These are phyloP conservation scores for Trichosanthes cucumerina DNA, from an alignment of 306 rosid genomes.

Conservation along the genomic window DNA sequence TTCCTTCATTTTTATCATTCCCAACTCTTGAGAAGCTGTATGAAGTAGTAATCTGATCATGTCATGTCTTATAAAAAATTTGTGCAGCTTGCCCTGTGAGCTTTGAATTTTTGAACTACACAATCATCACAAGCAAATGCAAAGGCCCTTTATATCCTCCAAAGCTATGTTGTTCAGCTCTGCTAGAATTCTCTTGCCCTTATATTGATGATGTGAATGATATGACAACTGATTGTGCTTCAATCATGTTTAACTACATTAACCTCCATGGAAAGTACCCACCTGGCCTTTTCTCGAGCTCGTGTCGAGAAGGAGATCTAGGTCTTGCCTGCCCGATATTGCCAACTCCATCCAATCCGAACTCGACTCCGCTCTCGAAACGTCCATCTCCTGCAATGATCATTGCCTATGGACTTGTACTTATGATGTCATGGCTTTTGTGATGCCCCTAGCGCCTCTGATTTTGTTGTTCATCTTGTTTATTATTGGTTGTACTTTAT, in stretches of 20 bases:
- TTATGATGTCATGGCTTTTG: not conserved
- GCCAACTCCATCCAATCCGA: constrained; percentile 22
- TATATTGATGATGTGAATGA: constrained; percentile 51
- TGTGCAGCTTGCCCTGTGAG: constrained; percentile 81
- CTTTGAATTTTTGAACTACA: constrained; percentile 76
- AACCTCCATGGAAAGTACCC: constrained; percentile 84
- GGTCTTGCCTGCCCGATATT: constrained; percentile 70
- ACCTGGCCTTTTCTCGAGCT: constrained; percentile 72
- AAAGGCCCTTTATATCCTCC: constrained; percentile 76
- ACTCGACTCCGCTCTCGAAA: not conserved
- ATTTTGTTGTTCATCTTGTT: not conserved
- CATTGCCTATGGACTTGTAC: not conserved
- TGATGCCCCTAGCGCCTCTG: not conserved
- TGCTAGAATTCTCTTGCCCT: constrained; percentile 75
- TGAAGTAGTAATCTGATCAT: not conserved
- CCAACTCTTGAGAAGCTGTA: too few species aligned
- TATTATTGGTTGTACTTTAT: not conserved
- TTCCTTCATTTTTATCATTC: not conserved
- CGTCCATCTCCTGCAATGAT: not conserved
- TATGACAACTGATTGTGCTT: constrained; percentile 55
- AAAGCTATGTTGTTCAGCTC: constrained; percentile 39
- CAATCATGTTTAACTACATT: constrained; percentile 92
- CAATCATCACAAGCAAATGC: constrained; percentile 74
- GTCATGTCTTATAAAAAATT: not conserved
- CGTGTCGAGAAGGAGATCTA: constrained; percentile 49